Evolutionary conservation across 257 asterid genomes (phyloP).

Genomic region (Euphrasia confusa): DNA sequence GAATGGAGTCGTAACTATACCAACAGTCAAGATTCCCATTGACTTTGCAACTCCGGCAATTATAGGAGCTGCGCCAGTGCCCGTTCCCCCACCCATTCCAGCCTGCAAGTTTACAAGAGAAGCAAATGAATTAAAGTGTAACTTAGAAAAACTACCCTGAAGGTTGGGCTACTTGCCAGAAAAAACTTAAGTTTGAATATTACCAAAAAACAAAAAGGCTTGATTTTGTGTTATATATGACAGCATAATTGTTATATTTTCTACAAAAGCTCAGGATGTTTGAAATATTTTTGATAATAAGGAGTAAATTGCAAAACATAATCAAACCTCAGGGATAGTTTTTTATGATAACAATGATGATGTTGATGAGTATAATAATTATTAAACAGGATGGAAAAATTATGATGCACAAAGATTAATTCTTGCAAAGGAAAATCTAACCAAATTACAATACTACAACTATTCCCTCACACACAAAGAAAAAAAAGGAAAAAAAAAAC

Average conservation of each 20-base stretch:
- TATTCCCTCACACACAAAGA: not conserved
- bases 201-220: too few species aligned
- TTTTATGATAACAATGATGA: too few species aligned
- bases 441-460: too few species aligned
- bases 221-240: too few species aligned
- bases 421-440: too few species aligned
- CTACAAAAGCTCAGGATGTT: too few species aligned
- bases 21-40: constrained; percentile 97
- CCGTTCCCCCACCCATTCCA: constrained; percentile 99
- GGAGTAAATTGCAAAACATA: too few species aligned
- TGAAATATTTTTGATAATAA: too few species aligned
- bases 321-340: too few species aligned
- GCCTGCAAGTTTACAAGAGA: constrained; percentile 53
- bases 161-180: not conserved
- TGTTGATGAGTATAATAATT: too few species aligned
- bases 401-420: not conserved
- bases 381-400: constrained; percentile 8
- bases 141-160: not conserved
- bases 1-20: constrained; percentile 96
- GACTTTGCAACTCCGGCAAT: constrained; percentile 92
- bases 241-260: too few species aligned
- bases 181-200: too few species aligned
- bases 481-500: not conserved
- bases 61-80: constrained; percentile 96
- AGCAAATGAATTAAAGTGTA: constrained; percentile 6